A percentile compares a stretch with the other conserved stretches of the same genome.
Evolutionary conservation across 2,329 filamentous ascomycete species (phyloP).

Genomic region (Lojkania enalia): DNA sequence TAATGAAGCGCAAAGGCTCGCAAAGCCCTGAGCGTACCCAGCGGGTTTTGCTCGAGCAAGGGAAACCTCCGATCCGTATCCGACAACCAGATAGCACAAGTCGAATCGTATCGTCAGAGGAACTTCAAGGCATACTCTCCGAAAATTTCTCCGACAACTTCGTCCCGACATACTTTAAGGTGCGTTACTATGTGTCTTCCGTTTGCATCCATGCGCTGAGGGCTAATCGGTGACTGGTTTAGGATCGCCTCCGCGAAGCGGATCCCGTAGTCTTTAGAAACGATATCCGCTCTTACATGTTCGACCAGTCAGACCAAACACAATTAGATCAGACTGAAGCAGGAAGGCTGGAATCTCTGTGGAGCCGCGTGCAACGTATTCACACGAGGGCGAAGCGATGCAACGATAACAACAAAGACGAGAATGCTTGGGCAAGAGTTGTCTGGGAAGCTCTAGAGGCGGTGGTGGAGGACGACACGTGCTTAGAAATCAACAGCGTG

Average conservation of each 20-base stretch:
- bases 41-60: conserved; percentile 1
- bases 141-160: neutral
- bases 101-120: neutral
- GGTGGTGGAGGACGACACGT: neutral
- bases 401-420: conserved; percentile 6
- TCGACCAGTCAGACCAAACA: conserved; percentile 1
- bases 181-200: neutral
- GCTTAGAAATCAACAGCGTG: conserved; percentile 2
- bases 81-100: conserved; percentile 1
- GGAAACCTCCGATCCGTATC: conserved; percentile 1
- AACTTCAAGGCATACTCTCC: neutral
- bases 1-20: conserved; percentile 3
- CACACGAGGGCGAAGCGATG: conserved; percentile 4
- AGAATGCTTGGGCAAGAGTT: conserved; percentile 3
- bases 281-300: conserved; percentile 1
- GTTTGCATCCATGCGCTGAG: neutral
- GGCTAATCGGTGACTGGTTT: neutral
- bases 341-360: conserved; percentile 1
- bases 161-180: neutral
- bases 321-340: neutral
- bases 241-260: neutral
- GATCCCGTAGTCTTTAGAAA: neutral
- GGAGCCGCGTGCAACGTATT: conserved; percentile 3
- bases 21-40: conserved; percentile 1
- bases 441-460: conserved; percentile 2